Evolutionary conservation across 2,329 filamentous ascomycete genomes (phyloP), one percentile per base, ranked within the genome.

Genomic region (Dryadomyces quercivorus): DNA sequence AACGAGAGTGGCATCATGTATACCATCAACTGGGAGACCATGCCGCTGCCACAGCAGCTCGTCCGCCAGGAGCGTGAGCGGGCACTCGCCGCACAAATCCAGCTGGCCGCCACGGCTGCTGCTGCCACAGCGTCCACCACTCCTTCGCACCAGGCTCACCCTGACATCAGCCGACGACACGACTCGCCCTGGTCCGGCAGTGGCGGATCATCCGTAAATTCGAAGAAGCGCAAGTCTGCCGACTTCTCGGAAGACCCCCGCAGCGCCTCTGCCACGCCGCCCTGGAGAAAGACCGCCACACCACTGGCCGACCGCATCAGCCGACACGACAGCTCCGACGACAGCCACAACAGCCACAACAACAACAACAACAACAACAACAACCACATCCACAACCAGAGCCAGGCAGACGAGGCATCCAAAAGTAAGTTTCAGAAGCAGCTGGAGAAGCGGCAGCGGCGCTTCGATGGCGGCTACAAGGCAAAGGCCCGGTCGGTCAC

Each of bases 391-490:
- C 49, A 34, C 16, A 58, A 43, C 47, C 42, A n/a, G 8, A 49
- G 61, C 65, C 57, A 65, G 64, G 46, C 58, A 55, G 67, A 70
- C 65, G 68, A 72, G 53, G 59, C 68, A 44, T 59, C 70, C 56
- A 69, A 72, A 60, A 94, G 88, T 93, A 95, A 95, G 88, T 93
- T 85, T 69, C 82, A 87, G 72, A 86, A 85, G 73, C 82, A 84
- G 68, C 78, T 88, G 72, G 91, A 96, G 70, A 91, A 90, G 73
- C 86, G 93, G 61, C 87, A 85, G 69, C 88, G 88, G 64, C 88
- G 93, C 62, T 95, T 95, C 70, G 85, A 92, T 61, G 78, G 72
- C 59, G 78, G 79, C 58, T 84, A 81, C 65, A 78, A 77, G 62
- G 74, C 75, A 12, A 69, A 73, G 58, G 78, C 78, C 34, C 76